Evolutionary conservation across 1,284 basidiomycete species (phyloP), one percentile per base, ranked within the genome.

Genomic region (Cerioporus squamosus): DNA sequence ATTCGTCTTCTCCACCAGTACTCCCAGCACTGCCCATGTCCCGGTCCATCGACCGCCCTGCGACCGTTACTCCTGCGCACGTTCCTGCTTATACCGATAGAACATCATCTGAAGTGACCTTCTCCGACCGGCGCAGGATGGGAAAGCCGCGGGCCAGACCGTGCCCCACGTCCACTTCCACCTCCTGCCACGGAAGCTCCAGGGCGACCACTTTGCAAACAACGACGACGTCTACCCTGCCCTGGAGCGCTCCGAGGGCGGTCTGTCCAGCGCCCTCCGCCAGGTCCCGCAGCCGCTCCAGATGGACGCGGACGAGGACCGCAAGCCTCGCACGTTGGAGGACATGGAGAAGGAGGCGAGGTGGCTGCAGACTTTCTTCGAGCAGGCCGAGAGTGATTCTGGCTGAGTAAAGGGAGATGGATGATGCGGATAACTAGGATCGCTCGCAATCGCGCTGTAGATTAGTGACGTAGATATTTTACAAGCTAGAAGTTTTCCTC

Each of bases 81-180:
- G 17, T 39, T 14, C 48, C 33, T 23, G 20, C 36, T 18, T 22
- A 29, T 24, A 5, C 45, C 17, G n/a, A n/a, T n/a, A n/a, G n/a
- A 20, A 18, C 26, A 45, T 14, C 23, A 33, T 17, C 38, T 3
- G 12, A 29, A 29, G 29, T 29, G 29, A 29, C 29, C 10, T 29
- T 36, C 10, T 10, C n/a, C n/a, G 40, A 9, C 40, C 15, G 8
- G 9, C 29, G n/a, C 67, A 97, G 92, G 95, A 97, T 70, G 94
- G 95, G 6, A 83, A 81, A 55, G 88, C 89, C 7, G 92, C 94
- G 0, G 90, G 94, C 0, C 95, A 97, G 77, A 88, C 86, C 5
- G 87, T 96, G 15, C 88, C 94, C 0, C 95, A 97, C 68, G 92
- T 97, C 22, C 95, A 97, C 72, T 90, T 97, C 63, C 95, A 97